phyloP scores from a whole-genome alignment of 805 yeast genomes.

The Saccharomycopsis fermentans region DNA sequence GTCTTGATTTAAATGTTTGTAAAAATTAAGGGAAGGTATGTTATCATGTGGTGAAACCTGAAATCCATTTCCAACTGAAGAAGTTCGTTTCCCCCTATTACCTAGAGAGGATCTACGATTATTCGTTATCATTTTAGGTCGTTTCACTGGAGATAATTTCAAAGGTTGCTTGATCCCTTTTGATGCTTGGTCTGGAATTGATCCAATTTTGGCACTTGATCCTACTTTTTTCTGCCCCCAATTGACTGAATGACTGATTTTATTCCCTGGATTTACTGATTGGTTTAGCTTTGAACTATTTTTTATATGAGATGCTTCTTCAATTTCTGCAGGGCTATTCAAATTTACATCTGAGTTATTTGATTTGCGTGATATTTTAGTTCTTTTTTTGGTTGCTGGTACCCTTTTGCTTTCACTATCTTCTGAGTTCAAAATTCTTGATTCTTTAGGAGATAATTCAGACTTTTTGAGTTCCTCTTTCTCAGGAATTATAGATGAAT shows the following conservation, averaged over 20 bases:
- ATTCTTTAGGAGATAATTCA: neutral
- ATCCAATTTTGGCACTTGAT: neutral
- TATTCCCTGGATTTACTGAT: neutral
- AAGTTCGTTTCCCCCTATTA: slow-evolving; percentile 60
- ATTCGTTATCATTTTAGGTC: slow-evolving; percentile 21
- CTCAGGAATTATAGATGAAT: neutral
- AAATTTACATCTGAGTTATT: neutral
- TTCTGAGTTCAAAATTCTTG: neutral
- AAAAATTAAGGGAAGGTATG: slow-evolving; percentile 43
- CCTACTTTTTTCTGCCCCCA: neutral
- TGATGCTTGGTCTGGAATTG: neutral
- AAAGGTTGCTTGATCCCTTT: slow-evolving; percentile 15
- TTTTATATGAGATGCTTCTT: neutral
- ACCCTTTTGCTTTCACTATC: neutral
- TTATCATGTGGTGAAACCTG: slow-evolving; percentile 57
- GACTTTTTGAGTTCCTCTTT: neutral
- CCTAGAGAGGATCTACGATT: slow-evolving; percentile 42
- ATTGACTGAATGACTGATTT: neutral
- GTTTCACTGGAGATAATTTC: slow-evolving; percentile 18
- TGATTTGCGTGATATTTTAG: neutral
- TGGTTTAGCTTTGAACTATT: neutral
- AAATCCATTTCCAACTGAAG: slow-evolving; percentile 67
- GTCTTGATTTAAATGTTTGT: slow-evolving; percentile 49
- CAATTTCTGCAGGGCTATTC: neutral
- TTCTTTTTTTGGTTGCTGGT: neutral